Percentiles rank a stretch among this genome's conserved stretches.
These are phyloP conservation scores for Chondrus crispus DNA, from an alignment of 23 red algal species.

Conservation along the genomic window DNA sequence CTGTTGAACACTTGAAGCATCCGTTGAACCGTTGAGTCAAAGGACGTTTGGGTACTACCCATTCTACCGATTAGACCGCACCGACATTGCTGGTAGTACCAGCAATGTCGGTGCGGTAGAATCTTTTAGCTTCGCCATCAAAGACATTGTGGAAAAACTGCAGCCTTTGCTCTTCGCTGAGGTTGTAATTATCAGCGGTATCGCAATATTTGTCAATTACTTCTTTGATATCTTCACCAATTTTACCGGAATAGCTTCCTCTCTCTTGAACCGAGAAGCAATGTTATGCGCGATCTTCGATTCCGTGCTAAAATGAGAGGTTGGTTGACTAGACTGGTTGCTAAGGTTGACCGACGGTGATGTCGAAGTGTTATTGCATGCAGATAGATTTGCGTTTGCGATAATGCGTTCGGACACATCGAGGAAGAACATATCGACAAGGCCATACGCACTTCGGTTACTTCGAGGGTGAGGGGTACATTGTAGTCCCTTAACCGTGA, in stretches of 20 bases:
- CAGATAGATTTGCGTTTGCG: too few species aligned
- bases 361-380: too few species aligned
- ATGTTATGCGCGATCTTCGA: background rate
- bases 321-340: too few species aligned
- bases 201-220: background rate
- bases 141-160: background rate
- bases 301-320: too few species aligned
- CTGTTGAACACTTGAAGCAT: background rate
- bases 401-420: too few species aligned
- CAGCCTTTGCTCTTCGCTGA: background rate
- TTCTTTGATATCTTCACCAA: background rate
- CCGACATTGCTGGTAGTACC: background rate
- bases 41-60: too few species aligned
- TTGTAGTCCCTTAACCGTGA: too few species aligned
- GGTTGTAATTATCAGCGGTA: background rate
- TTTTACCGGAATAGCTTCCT: background rate
- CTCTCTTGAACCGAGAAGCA: background rate
- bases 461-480: too few species aligned
- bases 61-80: too few species aligned
- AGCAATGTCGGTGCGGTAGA: background rate
- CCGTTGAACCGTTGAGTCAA: background rate
- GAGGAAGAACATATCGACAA: too few species aligned
- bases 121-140: background rate
- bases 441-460: too few species aligned
- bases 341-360: too few species aligned